These are phyloP conservation scores for Dendrobium chrysotoxum DNA, from an alignment of 106 monocot species.

Conservation along the genomic window DNA sequence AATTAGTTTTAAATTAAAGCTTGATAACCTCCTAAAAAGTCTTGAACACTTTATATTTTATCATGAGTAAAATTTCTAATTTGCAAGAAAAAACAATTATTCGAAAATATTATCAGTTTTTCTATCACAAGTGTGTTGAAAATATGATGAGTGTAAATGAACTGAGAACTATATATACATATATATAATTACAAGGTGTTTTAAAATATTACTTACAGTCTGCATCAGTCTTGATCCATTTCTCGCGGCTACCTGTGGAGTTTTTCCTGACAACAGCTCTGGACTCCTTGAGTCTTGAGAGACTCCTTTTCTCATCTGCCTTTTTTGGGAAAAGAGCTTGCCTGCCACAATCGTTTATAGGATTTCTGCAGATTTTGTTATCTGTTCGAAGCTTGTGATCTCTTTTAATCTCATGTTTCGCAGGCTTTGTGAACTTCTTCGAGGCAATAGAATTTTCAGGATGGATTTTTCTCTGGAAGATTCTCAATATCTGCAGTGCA, in stretches of 20 bases:
- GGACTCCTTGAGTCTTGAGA: not conserved
- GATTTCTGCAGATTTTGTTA: not conserved
- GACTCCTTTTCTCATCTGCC: not conserved
- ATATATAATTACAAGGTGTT: not conserved
- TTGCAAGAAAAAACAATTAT: too few species aligned
- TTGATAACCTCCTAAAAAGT: too few species aligned
- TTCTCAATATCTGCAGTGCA: not conserved
- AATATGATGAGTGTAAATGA: too few species aligned
- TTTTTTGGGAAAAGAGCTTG: not conserved
- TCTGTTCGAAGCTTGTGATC: not conserved
- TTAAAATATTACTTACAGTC: not conserved
- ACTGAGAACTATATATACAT: too few species aligned
- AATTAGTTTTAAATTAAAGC: too few species aligned
- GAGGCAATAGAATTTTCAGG: not conserved
- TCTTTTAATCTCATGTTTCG: not conserved
- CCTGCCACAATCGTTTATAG: not conserved
- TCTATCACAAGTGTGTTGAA: too few species aligned
- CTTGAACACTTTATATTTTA: too few species aligned
- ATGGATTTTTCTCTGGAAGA: not conserved
- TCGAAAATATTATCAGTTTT: too few species aligned
- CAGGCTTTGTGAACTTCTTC: not conserved
- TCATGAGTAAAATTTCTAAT: too few species aligned
- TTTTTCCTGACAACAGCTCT: not conserved
- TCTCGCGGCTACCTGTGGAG: not conserved
- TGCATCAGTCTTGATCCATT: not conserved